Evolutionary conservation across 306 rosid genomes (phyloP).

Genomic region (Herpetospermum pedunculosum): DNA sequence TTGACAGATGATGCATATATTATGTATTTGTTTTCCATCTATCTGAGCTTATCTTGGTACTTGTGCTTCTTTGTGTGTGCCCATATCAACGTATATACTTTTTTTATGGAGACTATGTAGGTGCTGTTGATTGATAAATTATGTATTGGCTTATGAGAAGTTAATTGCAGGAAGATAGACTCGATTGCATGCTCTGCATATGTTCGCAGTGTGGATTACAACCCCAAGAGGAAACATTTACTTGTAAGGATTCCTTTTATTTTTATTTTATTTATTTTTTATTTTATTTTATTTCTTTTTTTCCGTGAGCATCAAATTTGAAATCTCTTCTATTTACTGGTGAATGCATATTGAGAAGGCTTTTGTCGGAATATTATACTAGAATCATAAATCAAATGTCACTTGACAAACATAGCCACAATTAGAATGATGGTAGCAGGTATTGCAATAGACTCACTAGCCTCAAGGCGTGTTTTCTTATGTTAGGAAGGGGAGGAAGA

Average conservation of each 20-base stretch:
- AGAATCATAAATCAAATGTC: not conserved
- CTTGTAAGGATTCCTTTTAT: slow-evolving; percentile 50
- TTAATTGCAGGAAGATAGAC: slow-evolving; percentile 64
- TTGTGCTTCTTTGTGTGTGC: not conserved
- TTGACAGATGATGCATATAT: not conserved
- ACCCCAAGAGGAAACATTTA: slow-evolving; percentile 56
- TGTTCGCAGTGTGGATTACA: slow-evolving; percentile 64
- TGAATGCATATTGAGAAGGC: not conserved
- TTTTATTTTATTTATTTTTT: not conserved
- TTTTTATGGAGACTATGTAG: not conserved
- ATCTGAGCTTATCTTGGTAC: not conserved
- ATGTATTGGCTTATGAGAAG: slow-evolving; percentile 9
- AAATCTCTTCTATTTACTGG: not conserved
- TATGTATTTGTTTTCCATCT: not conserved
- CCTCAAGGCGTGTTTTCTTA: not conserved
- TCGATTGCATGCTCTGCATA: slow-evolving; percentile 65
- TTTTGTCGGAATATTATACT: not conserved
- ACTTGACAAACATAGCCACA: not conserved
- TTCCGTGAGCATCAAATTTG: not conserved
- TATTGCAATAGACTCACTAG: not conserved
- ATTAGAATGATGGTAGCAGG: not conserved
- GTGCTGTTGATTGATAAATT: too few relatives aligned
- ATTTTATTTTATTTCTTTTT: not conserved
- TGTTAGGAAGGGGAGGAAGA: not conserved
- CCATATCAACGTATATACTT: not conserved